phyloP scores from a whole-genome alignment of 768 basidiomycete genomes.

The Tulasnella sp. region DNA sequence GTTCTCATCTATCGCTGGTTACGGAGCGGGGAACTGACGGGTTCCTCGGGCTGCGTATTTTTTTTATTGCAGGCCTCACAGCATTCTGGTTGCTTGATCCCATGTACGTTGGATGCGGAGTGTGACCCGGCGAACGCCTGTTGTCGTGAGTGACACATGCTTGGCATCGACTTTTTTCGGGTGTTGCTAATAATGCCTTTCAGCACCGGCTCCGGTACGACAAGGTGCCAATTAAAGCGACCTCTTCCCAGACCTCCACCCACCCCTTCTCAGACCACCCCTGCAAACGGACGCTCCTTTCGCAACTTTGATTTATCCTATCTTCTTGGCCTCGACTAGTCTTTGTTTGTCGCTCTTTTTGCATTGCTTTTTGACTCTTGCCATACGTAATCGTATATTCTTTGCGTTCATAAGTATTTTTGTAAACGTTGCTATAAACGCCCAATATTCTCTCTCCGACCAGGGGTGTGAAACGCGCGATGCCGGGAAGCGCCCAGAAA shows the following conservation, averaged over 20 bases:
- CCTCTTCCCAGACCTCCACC: neutral
- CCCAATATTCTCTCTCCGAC: too few relatives aligned
- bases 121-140: slow-evolving; percentile 79
- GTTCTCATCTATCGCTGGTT: too few relatives aligned
- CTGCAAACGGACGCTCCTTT: neutral
- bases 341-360: neutral
- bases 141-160: slow-evolving; percentile 47
- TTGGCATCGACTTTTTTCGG: neutral
- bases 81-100: slow-evolving; percentile 67
- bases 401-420: neutral
- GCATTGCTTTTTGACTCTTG: neutral
- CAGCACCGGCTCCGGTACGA: neutral
- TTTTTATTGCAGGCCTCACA: slow-evolving; percentile 51
- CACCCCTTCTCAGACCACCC: neutral
- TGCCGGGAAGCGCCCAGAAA: too few relatives aligned
- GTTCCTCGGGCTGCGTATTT: too few relatives aligned
- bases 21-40: too few relatives aligned
- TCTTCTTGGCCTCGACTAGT: neutral
- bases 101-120: slow-evolving; percentile 68
- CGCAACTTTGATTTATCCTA: neutral
- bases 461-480: too few relatives aligned
- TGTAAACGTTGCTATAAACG: too few relatives aligned
- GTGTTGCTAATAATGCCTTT: neutral
- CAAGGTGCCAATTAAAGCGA: neutral
- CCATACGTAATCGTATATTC: neutral